Evolutionary conservation across 108 stramenopile genomes (phyloP).

Genomic region (Craspedostauros australis): DNA sequence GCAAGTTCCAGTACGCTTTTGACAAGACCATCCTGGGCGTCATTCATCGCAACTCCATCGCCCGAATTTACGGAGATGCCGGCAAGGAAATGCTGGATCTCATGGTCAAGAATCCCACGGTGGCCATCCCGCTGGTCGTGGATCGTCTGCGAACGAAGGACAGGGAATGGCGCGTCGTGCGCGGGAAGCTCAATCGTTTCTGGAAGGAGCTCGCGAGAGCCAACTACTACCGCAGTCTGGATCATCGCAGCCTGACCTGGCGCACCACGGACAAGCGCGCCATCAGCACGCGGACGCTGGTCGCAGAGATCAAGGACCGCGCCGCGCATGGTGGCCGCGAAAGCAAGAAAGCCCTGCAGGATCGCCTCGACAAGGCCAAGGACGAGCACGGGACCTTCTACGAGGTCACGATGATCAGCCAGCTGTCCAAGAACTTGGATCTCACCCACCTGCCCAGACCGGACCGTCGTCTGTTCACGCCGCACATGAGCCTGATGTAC

Average conservation of each 20-base stretch:
- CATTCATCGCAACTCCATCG: constrained; percentile 92
- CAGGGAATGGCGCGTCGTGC: constrained; percentile 75
- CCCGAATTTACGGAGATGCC: constrained; percentile 92
- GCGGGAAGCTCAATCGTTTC: constrained; percentile 73
- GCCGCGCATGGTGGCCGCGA: constrained; percentile 68
- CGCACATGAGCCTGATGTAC: constrained; percentile 72
- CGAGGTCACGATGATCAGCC: constrained; percentile 68
- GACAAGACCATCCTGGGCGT: constrained; percentile 79
- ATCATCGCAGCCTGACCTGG: constrained; percentile 84
- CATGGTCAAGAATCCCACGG: constrained; percentile 91
- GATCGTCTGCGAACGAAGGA: constrained; percentile 97
- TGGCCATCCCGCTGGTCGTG: constrained; percentile 93
- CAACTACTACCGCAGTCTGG: constrained; percentile 84
- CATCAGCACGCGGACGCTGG: constrained; percentile 74
- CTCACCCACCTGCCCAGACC: constrained; percentile 70
- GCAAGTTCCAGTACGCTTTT: constrained; percentile 67
- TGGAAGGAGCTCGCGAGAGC: constrained; percentile 85
- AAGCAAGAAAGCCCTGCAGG: constrained; percentile 59
- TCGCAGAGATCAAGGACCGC: constrained; percentile 83
- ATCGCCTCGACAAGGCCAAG: constrained; percentile 74
- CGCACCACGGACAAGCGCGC: constrained; percentile 75
- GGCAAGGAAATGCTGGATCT: constrained; percentile 92
- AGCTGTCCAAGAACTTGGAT: constrained; percentile 49
- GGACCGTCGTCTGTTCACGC: constrained; percentile 69
- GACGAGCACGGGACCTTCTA: constrained; percentile 85